Evolutionary conservation across 75 land plant species (phyloP).

Genomic region (Gnetum montanum): DNA sequence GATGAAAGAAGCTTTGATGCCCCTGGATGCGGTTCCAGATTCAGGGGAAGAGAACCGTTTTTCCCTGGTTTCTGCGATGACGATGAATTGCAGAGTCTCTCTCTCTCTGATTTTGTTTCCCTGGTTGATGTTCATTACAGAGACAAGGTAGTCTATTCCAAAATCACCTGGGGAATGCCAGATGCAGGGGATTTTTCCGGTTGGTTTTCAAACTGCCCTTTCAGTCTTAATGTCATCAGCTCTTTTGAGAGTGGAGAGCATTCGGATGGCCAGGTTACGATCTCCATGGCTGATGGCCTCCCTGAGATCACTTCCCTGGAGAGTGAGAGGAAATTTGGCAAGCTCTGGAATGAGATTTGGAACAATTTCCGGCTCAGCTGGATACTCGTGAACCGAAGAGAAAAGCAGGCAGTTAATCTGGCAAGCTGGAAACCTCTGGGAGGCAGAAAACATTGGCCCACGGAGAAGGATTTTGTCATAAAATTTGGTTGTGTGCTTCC

Average conservation of each 20-base stretch:
- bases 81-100: conserved; percentile 18
- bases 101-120: conserved; percentile 26
- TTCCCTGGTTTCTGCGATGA: conserved; percentile 35
- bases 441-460: conserved; percentile 37
- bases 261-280: conserved; percentile 6
- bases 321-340: conserved; percentile 25
- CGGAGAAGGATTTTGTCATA: conserved; percentile 24
- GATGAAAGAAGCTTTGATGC: conserved; percentile 8
- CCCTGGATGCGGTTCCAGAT: conserved; percentile 11
- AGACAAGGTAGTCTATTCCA: conserved; percentile 19
- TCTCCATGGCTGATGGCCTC: conserved; percentile 4
- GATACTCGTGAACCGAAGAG: conserved; percentile 26
- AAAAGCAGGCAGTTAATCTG: conserved; percentile 22
- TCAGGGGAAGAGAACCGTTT: conserved; percentile 32
- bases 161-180: conserved; percentile 21
- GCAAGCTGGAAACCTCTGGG: conserved; percentile 35
- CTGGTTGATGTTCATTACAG: conserved; percentile 29
- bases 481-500: conserved; percentile 31
- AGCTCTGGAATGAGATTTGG: conserved; percentile 23
- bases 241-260: background rate
- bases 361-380: conserved; percentile 31
- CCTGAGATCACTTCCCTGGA: conserved; percentile 4
- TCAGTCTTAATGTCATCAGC: conserved; percentile 21
- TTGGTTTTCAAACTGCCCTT: conserved; percentile 39
- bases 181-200: conserved; percentile 14